Conservation (phyloP, 257 asterid species). For the Nicotiana tabacum region DNA sequence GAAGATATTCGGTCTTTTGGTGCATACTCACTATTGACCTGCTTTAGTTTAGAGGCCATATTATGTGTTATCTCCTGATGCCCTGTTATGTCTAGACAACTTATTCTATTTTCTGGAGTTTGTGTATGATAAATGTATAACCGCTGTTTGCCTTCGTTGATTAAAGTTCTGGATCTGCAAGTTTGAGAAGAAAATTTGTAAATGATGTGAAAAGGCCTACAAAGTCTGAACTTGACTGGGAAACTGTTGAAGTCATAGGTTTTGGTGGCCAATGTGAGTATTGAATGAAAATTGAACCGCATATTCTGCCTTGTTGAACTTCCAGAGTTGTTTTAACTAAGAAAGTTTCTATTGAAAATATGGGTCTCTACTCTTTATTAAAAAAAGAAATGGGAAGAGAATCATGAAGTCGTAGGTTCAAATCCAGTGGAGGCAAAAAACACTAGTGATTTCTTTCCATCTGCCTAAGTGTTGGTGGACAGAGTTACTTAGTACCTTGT, state of each 20-base stretch:
- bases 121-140: neutral
- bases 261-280: neutral
- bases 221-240: neutral
- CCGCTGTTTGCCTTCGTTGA: neutral
- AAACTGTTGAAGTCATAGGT: neutral
- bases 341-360: neutral
- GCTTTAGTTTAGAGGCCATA: neutral
- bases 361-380: neutral
- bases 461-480: no score
- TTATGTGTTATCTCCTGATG: neutral
- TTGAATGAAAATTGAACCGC: neutral
- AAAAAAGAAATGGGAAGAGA: no score
- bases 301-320: neutral
- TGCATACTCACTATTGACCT: neutral
- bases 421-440: no score
- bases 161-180: neutral
- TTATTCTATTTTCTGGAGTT: neutral
- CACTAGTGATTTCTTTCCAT: no score
- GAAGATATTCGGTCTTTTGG: neutral
- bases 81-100: neutral
- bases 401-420: no score
- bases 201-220: neutral
- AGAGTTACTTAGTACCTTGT: no score
- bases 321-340: neutral
- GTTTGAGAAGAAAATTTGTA: neutral